phyloP scores from a whole-genome alignment of 73 alveolate species.

The Uronychia setigera region DNA sequence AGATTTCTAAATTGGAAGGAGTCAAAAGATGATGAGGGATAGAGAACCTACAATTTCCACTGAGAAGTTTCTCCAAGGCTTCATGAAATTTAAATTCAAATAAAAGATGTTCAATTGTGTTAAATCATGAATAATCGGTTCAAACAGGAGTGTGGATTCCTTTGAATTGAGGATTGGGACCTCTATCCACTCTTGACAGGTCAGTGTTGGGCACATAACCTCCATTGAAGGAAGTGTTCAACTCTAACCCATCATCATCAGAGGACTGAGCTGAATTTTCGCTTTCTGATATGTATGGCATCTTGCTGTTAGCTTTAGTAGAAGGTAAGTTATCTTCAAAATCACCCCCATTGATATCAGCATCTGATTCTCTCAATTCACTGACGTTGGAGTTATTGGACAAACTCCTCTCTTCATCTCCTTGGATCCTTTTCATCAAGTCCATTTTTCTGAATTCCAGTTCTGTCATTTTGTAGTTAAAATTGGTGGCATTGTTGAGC shows the following conservation, averaged over 20 bases:
- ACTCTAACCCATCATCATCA: constrained; percentile 39
- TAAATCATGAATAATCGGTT: too few relatives aligned
- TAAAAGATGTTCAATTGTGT: too few relatives aligned
- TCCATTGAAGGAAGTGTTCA: constrained; percentile 45
- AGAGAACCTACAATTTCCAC: too few relatives aligned
- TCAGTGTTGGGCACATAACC: constrained; percentile 57
- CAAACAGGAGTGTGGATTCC: constrained; percentile 17
- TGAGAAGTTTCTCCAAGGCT: too few relatives aligned
- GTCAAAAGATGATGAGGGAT: too few relatives aligned
- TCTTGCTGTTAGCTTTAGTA: not conserved
- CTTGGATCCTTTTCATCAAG: constrained; percentile 51
- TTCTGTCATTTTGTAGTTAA: constrained; percentile 59
- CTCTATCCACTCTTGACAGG: constrained; percentile 36
- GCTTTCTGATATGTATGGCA: not conserved
- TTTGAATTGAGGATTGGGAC: constrained; percentile 35
- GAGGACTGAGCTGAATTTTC: constrained; percentile 1
- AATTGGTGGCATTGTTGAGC: constrained; percentile 70
- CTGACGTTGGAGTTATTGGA: constrained; percentile 20
- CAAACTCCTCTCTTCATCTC: constrained; percentile 34
- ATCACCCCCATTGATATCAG: constrained; percentile 48
- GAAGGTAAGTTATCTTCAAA: constrained; percentile 18
- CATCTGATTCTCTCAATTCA: constrained; percentile 55
- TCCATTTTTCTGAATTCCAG: constrained; percentile 49
- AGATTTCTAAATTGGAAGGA: too few relatives aligned
- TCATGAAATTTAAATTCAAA: too few relatives aligned